Evolutionary conservation across 2,329 filamentous ascomycete genomes (phyloP).

Genomic region (Xenoacremonium recifei): DNA sequence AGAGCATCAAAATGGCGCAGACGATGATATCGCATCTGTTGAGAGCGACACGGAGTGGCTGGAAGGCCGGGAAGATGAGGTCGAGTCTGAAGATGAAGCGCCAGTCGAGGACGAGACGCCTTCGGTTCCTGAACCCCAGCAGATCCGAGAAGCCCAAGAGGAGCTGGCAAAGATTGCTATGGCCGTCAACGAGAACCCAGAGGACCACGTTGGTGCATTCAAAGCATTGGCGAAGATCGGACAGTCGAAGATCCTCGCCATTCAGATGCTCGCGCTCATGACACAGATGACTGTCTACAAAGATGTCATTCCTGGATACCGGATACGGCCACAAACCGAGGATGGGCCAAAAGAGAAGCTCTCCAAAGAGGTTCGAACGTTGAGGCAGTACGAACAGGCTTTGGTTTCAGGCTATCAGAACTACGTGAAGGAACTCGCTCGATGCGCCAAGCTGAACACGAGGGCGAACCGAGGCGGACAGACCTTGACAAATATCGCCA

Average conservation of each 20-base stretch:
- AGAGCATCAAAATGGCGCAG: constrained; percentile 55
- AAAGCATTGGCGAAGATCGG: constrained; percentile 75
- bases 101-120: constrained; percentile 50
- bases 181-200: constrained; percentile 85
- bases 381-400: constrained; percentile 84
- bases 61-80: constrained; percentile 56
- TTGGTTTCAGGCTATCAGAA: constrained; percentile 80
- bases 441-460: constrained; percentile 59
- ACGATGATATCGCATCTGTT: constrained; percentile 59
- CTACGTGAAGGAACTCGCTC: constrained; percentile 75
- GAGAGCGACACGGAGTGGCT: constrained; percentile 65
- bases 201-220: constrained; percentile 81
- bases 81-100: constrained; percentile 47
- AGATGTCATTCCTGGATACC: constrained; percentile 93
- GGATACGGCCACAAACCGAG: constrained; percentile 80
- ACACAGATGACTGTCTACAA: constrained; percentile 91
- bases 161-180: constrained; percentile 82
- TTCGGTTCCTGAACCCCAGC: constrained; percentile 70
- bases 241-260: constrained; percentile 64
- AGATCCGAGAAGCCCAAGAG: constrained; percentile 86
- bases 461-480: constrained; percentile 38
- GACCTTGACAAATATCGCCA: constrained; percentile 69
- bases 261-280: constrained; percentile 82
- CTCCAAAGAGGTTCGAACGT: constrained; percentile 84
- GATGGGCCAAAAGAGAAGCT: constrained; percentile 75